phyloP scores from a whole-genome alignment of 2,329 filamentous ascomycete species.

The Colletotrichum endophyticum region DNA sequence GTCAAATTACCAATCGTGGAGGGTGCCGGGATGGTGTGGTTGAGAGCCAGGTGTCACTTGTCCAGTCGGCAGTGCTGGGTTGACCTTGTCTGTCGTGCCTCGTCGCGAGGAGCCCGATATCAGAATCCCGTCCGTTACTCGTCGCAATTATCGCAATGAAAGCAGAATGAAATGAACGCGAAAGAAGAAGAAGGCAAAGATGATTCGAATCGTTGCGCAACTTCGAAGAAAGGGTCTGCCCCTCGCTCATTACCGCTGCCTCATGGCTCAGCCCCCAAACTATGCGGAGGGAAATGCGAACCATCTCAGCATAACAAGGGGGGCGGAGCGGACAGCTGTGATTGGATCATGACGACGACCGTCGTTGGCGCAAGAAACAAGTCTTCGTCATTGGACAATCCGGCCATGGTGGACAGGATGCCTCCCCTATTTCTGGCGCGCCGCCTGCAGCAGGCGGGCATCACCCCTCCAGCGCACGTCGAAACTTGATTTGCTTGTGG shows the following conservation, averaged over 20 bases:
- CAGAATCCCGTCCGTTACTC: not conserved
- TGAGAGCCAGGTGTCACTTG: not conserved
- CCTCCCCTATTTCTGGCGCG: conserved; percentile 16
- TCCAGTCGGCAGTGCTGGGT: not conserved
- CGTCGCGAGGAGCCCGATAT: not conserved
- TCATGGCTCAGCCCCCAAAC: conserved; percentile 18
- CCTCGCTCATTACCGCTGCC: not conserved
- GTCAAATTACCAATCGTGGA: not conserved
- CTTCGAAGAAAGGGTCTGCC: not conserved
- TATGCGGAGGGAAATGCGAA: conserved; percentile 14
- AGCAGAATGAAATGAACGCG: not conserved
- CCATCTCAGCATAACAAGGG: conserved; percentile 11
- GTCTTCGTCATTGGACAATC: conserved; percentile 15
- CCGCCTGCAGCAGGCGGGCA: conserved; percentile 7
- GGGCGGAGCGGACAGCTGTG: not conserved
- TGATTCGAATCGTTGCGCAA: not conserved
- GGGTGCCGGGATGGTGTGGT: not conserved
- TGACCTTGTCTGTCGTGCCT: not conserved
- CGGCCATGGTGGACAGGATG: not conserved
- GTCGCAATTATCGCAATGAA: not conserved
- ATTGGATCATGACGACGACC: conserved; percentile 22
- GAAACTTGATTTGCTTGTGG: conserved; percentile 14
- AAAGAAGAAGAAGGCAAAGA: not conserved
- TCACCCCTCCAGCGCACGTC: not conserved
- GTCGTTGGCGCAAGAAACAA: not conserved